These are phyloP conservation scores for Vitis hybrid DNA, from an alignment of 177 flowering plant species.

Conservation along the genomic window DNA sequence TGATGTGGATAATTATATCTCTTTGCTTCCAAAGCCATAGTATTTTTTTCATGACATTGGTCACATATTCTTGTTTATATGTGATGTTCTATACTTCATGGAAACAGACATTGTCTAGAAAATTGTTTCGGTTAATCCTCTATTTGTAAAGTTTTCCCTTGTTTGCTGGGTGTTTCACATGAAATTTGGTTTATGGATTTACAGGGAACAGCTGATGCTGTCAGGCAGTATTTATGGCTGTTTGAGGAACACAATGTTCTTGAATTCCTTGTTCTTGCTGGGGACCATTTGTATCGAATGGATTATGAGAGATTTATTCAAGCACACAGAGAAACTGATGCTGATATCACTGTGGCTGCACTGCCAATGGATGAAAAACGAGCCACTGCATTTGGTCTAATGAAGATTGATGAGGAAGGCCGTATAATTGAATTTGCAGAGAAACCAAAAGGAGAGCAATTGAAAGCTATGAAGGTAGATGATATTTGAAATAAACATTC, in stretches of 20 bases:
- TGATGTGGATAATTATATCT: neutral
- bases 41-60: no score
- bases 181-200: neutral
- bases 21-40: neutral
- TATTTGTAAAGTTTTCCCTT: no score
- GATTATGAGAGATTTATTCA: constrained; percentile 53
- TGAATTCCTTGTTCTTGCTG: constrained; percentile 49
- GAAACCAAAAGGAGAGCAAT: constrained; percentile 90
- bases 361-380: constrained; percentile 90
- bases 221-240: constrained; percentile 54
- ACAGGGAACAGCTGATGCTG: constrained; percentile 61
- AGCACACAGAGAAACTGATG: constrained; percentile 71
- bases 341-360: constrained; percentile 93
- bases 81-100: neutral
- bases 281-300: constrained; percentile 55
- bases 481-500: neutral
- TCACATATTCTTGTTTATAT: no score
- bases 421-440: constrained; percentile 89
- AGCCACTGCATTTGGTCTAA: constrained; percentile 91
- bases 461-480: constrained; percentile 77
- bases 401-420: constrained; percentile 96
- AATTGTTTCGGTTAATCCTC: no score
- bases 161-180: neutral
- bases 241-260: constrained; percentile 54
- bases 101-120: no score